Base-by-base conservation (phyloP, 78 protist species). In the Dictyostelium discoideum region DNA sequence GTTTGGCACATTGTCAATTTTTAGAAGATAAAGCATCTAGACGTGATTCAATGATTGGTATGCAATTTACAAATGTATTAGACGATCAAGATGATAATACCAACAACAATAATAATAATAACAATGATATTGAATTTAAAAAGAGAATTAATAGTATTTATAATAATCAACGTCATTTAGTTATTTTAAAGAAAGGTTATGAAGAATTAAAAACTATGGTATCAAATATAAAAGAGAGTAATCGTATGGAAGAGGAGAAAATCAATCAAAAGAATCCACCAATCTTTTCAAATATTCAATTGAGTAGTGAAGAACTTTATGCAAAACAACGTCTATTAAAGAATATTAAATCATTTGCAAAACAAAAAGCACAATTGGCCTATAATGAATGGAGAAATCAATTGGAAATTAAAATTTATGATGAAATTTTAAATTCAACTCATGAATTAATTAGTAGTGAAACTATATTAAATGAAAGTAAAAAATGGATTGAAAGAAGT, bases 261-360 rank as follows among this genome's bases (percentile, higher is more conserved):
- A 63, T 90, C 78, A 90, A 63, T 44, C 10, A 22, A 10, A n/a
- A n/a, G 29, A 90, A 90, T 82, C 95, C 95, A 82, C 84, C 95
- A 11, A 90, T 90, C 11, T 90, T 90, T 24, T 48, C 50, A 42
- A 20, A 81, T 20, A 72, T 90, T 42, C 88, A 82, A 73, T 44
- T 85, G n/a, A 37, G 79, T 13, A 90, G 87, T 42, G 85, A 90
- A 40, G 95, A 82, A 24, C 54, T 83, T 11, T n/a, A 81, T 10
- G 40, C 76, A 50, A 90, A 90, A 72, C 95, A 90, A 73, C 65
- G 84, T 18, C 16, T 90, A 4, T 26, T 90, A 5, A 90, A 90
- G 57, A 90, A 90, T 78, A 90, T 90, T n/a, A 90, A 90, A 74
- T 81, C 76, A 86, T 24, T 39, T 9, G 10, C 83, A 6, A 80